phyloP scores from a whole-genome alignment of 768 basidiomycete genomes.

The Rhizopogon vulgaris region DNA sequence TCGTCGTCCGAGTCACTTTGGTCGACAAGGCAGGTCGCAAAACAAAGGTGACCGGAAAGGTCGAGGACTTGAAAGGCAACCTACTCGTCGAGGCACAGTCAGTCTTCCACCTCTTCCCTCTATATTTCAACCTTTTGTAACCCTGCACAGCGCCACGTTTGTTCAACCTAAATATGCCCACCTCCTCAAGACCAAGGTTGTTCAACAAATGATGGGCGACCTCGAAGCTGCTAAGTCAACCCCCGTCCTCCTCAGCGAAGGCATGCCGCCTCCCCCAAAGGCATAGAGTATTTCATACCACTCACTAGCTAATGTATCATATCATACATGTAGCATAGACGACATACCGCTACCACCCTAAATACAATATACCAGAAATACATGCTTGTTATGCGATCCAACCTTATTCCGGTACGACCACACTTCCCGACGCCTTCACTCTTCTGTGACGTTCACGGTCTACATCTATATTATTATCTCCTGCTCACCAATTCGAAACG shows the following conservation, averaged over 20 bases:
- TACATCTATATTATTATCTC: no score
- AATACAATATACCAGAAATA: background rate
- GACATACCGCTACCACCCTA: background rate
- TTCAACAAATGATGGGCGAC: constrained; percentile 64
- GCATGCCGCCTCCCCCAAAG: constrained; percentile 20
- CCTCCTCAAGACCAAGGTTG: constrained; percentile 53
- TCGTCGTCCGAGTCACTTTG: constrained; percentile 71
- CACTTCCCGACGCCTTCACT: no score
- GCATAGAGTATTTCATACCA: constrained; percentile 12
- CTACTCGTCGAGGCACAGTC: constrained; percentile 79
- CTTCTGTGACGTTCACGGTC: no score
- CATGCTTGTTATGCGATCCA: background rate
- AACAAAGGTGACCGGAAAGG: constrained; percentile 55
- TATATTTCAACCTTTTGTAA: background rate
- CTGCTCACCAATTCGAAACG: no score
- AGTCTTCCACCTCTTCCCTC: constrained; percentile 22
- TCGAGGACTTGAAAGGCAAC: constrained; percentile 81
- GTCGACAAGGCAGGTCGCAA: constrained; percentile 74
- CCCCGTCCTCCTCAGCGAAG: constrained; percentile 23
- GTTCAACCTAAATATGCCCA: constrained; percentile 88
- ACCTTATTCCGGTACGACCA: no score
- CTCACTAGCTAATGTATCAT: background rate
- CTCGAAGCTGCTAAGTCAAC: constrained; percentile 26
- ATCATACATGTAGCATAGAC: background rate
- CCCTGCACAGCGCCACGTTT: constrained; percentile 57